Conservation (phyloP, 1,284 basidiomycete genomes). For the Trichosporon ovoides region DNA sequence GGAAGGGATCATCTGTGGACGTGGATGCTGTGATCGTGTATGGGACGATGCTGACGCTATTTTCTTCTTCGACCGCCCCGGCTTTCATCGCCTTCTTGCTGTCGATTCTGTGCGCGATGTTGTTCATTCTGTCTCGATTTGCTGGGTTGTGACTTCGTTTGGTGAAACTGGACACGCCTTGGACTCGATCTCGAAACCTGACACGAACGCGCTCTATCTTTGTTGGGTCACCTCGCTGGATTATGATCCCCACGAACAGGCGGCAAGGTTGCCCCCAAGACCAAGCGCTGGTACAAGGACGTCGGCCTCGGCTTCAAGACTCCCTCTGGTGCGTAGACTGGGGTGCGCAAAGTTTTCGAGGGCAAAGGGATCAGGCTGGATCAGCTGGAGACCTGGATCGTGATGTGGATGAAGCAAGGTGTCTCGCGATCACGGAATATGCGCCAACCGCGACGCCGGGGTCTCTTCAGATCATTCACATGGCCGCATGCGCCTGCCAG, state of each 20-base stretch:
- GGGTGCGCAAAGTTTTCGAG: neutral
- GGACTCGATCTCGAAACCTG: neutral
- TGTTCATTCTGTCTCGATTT: neutral
- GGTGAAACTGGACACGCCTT: neutral
- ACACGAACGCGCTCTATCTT: neutral
- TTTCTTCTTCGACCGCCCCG: neutral
- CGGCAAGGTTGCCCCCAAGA: conserved; percentile 84
- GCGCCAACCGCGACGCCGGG: no score
- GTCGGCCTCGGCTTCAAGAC: conserved; percentile 97
- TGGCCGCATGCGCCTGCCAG: no score
- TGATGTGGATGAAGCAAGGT: no score
- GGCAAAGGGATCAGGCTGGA: neutral
- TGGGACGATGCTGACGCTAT: conserved; percentile 1
- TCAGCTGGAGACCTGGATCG: neutral
- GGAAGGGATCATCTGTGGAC: neutral
- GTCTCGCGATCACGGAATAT: no score
- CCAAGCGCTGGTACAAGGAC: conserved; percentile 99
- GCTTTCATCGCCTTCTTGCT: neutral
- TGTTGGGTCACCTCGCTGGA: neutral
- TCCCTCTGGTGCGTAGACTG: conserved; percentile 53
- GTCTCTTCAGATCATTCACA: no score
- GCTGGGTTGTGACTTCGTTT: neutral
- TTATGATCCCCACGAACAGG: conserved; percentile 49
- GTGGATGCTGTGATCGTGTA: neutral
- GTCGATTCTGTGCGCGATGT: neutral